Conservation (phyloP, 208 protist species). For the Trypanosomatidae sp. region DNA sequence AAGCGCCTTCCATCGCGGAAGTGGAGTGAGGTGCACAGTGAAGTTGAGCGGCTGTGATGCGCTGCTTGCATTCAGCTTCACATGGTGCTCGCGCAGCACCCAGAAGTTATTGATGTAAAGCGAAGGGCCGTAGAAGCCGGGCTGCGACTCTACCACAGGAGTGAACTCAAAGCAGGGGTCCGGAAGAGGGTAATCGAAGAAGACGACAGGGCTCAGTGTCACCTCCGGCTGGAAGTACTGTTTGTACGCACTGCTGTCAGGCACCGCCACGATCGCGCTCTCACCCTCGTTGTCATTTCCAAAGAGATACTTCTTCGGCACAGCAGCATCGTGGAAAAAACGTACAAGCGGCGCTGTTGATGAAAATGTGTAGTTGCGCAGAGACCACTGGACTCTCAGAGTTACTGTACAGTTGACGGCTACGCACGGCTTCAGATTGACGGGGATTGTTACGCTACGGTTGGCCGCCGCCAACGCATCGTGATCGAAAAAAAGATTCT, state of each 20-base stretch:
- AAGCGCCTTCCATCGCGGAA: constrained; percentile 63
- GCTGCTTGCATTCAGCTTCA: constrained; percentile 79
- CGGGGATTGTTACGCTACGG: constrained; percentile 20
- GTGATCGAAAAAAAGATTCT: constrained; percentile 23
- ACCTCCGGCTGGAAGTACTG: constrained; percentile 62
- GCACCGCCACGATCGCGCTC: background rate
- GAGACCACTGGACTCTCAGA: constrained; percentile 28
- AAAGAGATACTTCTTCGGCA: constrained; percentile 34
- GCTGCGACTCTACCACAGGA: constrained; percentile 25
- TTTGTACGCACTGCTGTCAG: constrained; percentile 1
- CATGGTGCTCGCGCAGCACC: constrained; percentile 82
- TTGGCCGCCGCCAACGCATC: constrained; percentile 11
- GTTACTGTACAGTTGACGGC: constrained; percentile 24
- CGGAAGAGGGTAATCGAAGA: constrained; percentile 66
- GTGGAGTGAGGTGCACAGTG: constrained; percentile 48
- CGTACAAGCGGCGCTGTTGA: constrained; percentile 21
- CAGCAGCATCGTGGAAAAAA: constrained; percentile 21
- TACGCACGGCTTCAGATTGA: constrained; percentile 27
- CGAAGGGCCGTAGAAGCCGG: constrained; percentile 78
- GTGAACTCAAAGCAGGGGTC: constrained; percentile 40
- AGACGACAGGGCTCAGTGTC: constrained; percentile 71
- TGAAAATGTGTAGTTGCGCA: constrained; percentile 20
- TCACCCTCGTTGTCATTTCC: constrained; percentile 10
- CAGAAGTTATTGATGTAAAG: constrained; percentile 96
- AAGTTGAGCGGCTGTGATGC: constrained; percentile 45